Percentiles rank a stretch among this genome's conserved stretches.
These are phyloP conservation scores for Trichaptum fuscoviolaceum DNA, from an alignment of 768 basidiomycete genomes.

Conservation along the genomic window DNA sequence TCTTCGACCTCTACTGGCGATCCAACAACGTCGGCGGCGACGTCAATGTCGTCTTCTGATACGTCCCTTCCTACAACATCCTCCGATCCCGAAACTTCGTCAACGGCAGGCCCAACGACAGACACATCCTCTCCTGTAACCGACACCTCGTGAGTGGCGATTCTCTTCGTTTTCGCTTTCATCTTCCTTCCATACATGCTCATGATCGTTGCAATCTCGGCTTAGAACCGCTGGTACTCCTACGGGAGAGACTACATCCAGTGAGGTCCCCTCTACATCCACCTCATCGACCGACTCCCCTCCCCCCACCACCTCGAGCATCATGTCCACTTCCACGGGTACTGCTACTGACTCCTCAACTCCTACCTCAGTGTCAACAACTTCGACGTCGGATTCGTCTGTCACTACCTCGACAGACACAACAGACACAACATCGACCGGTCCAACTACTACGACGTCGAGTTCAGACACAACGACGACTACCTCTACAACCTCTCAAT, in stretches of 20 bases:
- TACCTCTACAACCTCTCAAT: constrained; percentile 11
- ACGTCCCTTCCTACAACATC: constrained; percentile 9
- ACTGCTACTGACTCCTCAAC: constrained; percentile 18
- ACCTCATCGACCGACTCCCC: constrained; percentile 6
- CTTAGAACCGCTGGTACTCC: constrained; percentile 1
- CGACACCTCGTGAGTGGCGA: background rate
- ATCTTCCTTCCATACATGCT: background rate
- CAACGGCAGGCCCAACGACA: constrained; percentile 13
- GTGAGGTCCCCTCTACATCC: constrained; percentile 6
- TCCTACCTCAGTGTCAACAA: constrained; percentile 14
- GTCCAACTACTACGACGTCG: background rate
- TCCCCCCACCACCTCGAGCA: constrained; percentile 2
- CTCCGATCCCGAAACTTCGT: background rate
- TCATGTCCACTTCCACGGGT: constrained; percentile 1
- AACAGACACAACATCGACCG: background rate
- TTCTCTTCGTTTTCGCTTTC: constrained; percentile 5
- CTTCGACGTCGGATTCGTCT: constrained; percentile 11
- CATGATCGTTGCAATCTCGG: background rate
- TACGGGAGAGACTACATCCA: constrained; percentile 14
- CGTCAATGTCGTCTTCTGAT: constrained; percentile 19
- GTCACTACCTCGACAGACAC: constrained; percentile 8
- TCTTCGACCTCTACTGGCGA: background rate
- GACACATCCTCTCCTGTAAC: constrained; percentile 4
- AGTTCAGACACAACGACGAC: constrained; percentile 6
- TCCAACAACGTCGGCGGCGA: constrained; percentile 11